A percentile compares a stretch with the other conserved stretches of the same genome.
Conservation (phyloP, 1,284 basidiomycete species). For the Dichomitus squalens region DNA sequence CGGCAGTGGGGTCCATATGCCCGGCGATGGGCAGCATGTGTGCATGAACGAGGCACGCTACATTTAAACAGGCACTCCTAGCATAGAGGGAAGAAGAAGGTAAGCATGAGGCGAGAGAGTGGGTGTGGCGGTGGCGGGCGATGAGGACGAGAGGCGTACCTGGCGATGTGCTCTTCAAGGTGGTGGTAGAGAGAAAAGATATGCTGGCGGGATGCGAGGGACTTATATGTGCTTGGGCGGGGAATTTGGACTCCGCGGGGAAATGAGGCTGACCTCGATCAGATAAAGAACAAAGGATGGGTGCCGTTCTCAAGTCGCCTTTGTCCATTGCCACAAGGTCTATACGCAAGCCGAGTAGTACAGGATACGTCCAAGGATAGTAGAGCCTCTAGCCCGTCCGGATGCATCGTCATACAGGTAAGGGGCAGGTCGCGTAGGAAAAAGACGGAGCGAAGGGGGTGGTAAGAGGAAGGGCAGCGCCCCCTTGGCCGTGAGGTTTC, state of each 20-base stretch:
- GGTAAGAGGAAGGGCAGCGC: not conserved
- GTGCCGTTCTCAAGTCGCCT: no score
- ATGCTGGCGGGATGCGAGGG: not conserved
- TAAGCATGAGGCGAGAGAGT: not conserved
- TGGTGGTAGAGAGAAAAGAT: constrained; percentile 6
- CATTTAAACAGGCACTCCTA: not conserved
- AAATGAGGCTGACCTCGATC: constrained; percentile 7
- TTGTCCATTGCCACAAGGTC: not conserved
- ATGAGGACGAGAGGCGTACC: constrained; percentile 3
- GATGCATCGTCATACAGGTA: not conserved
- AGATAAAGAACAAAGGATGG: constrained; percentile 16
- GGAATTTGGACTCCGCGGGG: constrained; percentile 17
- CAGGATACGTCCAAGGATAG: not conserved
- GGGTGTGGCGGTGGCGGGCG: not conserved
- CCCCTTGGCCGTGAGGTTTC: not conserved
- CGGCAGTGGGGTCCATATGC: constrained; percentile 1
- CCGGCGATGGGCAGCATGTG: not conserved
- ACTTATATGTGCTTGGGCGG: constrained; percentile 1
- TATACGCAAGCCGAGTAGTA: not conserved
- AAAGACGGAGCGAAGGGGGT: not conserved
- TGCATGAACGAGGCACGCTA: not conserved
- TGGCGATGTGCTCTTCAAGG: not conserved
- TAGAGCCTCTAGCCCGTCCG: not conserved
- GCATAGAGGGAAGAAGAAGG: not conserved
- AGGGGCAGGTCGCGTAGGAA: not conserved